These are phyloP conservation scores for Alternaria conjuncta DNA, from an alignment of 2,329 filamentous ascomycete genomes.

Conservation along the genomic window DNA sequence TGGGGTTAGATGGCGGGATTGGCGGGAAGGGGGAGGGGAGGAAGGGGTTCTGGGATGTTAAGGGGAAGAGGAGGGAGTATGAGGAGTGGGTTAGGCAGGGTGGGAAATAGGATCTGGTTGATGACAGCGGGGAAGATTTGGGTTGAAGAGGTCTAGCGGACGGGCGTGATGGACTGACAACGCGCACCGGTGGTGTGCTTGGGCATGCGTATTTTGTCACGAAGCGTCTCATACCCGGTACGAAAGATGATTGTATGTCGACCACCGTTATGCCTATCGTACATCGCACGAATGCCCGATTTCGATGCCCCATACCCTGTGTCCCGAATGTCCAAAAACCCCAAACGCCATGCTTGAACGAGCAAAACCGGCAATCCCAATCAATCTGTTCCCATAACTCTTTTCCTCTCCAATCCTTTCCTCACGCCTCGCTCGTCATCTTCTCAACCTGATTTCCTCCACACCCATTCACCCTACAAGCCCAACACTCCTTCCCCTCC, in stretches of 20 bases:
- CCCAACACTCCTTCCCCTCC: slow-evolving; percentile 30
- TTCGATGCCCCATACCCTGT: not conserved
- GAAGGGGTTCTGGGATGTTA: slow-evolving; percentile 85
- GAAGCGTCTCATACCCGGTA: not conserved
- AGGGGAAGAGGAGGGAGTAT: slow-evolving; percentile 81
- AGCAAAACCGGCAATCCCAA: not conserved
- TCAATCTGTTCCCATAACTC: not conserved
- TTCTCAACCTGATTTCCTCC: slow-evolving; percentile 31
- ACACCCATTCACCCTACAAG: slow-evolving; percentile 35
- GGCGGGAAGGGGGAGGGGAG: slow-evolving; percentile 71
- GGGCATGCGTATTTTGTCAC: not conserved
- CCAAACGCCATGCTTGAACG: slow-evolving; percentile 22
- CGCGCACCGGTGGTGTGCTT: not conserved
- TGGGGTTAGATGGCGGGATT: slow-evolving; percentile 60
- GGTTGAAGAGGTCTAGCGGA: not conserved
- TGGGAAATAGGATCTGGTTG: slow-evolving; percentile 17
- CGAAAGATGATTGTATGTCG: not conserved
- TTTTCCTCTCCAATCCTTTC: not conserved
- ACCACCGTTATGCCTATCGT: not conserved
- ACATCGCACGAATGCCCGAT: not conserved
- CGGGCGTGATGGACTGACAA: not conserved
- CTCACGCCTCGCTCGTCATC: slow-evolving; percentile 35
- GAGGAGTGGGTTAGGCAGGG: slow-evolving; percentile 70
- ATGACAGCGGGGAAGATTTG: not conserved
- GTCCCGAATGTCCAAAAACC: not conserved